Conservation (phyloP, 2,329 filamentous ascomycete genomes). For the Passalora sequoiae region DNA sequence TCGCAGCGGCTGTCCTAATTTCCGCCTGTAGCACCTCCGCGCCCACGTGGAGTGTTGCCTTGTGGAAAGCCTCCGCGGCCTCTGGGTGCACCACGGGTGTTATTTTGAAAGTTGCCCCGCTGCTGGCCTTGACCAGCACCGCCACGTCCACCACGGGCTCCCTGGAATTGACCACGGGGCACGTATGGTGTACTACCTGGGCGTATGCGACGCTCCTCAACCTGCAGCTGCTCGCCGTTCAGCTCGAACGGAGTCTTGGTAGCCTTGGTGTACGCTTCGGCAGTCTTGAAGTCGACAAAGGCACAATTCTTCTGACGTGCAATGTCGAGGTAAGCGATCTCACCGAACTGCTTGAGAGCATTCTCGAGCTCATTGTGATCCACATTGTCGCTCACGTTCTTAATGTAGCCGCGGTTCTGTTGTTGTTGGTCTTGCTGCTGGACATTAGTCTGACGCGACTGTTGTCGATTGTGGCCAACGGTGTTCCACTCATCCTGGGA, state of each 20-base stretch:
- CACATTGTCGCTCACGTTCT: constrained; percentile 89
- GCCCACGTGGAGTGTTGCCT: constrained; percentile 1
- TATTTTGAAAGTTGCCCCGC: constrained; percentile 15
- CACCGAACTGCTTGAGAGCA: constrained; percentile 64
- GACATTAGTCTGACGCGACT: constrained; percentile 60
- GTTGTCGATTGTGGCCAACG: constrained; percentile 79
- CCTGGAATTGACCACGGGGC: constrained; percentile 50
- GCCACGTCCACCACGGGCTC: constrained; percentile 57
- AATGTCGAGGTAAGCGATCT: constrained; percentile 60
- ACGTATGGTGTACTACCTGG: constrained; percentile 35
- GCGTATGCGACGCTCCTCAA: constrained; percentile 77
- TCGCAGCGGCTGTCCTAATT: constrained; percentile 21
- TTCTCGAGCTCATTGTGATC: constrained; percentile 66
- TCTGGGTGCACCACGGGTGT: constrained; percentile 7
- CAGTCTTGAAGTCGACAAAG: constrained; percentile 85
- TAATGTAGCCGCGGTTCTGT: constrained; percentile 75
- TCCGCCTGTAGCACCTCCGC: no score
- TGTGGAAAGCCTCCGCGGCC: constrained; percentile 8
- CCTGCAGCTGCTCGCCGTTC: constrained; percentile 72
- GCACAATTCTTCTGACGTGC: constrained; percentile 84
- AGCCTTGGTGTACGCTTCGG: constrained; percentile 77
- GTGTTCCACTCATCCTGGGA: constrained; percentile 82
- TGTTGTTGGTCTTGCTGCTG: constrained; percentile 65
- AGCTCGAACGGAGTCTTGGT: constrained; percentile 75
- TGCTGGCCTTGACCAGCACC: constrained; percentile 28